phyloP scores from a whole-genome alignment of 495 filamentous ascomycete genomes.

The Penicillium herquei region DNA sequence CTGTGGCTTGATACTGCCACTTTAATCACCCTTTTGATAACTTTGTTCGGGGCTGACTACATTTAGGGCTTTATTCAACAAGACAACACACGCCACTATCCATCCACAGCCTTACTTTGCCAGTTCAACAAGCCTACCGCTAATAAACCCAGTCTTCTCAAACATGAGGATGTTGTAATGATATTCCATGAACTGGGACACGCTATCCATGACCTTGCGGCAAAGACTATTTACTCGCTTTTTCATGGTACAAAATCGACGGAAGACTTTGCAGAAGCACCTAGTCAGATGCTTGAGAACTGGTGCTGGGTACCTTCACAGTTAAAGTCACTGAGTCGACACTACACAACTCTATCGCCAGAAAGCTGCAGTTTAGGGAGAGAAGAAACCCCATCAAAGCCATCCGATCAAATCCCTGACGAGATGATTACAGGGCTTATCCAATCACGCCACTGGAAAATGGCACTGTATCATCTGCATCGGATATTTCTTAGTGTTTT shows the following conservation, averaged over 20 bases:
- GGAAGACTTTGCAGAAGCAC: neutral
- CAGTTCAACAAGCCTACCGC: neutral
- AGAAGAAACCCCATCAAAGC: neutral
- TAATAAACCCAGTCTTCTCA: neutral
- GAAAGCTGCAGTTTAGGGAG: neutral
- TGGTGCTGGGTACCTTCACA: neutral
- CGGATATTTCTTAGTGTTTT: neutral
- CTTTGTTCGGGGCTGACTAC: neutral
- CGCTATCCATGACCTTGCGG: neutral
- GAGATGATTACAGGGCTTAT: neutral
- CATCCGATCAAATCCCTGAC: neutral
- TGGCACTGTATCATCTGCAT: neutral
- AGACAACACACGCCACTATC: neutral
- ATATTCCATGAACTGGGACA: constrained; percentile 1
- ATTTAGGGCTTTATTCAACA: neutral
- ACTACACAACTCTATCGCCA: neutral
- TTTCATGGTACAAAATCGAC: neutral
- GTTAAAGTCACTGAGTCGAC: neutral
- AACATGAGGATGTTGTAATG: neutral
- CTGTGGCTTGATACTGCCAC: neutral
- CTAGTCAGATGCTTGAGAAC: neutral
- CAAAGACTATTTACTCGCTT: neutral
- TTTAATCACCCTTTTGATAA: no score
- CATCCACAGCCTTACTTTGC: neutral
- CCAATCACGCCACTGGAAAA: neutral